Conservation (phyloP, 2,329 filamentous ascomycete genomes). For the Gnomoniopsis sp. region DNA sequence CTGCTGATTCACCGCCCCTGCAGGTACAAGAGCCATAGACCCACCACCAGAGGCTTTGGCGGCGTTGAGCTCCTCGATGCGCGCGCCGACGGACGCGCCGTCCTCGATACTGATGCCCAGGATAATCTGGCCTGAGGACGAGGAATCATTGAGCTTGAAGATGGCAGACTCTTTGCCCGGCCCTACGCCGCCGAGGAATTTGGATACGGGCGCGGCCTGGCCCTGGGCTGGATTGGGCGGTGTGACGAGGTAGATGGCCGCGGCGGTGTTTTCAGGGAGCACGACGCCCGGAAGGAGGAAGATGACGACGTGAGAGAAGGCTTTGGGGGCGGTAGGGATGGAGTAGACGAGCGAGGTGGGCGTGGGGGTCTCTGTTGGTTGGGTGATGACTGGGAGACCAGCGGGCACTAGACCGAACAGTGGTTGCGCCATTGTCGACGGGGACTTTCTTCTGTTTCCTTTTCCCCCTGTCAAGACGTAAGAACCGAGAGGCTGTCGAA, state of each 20-base stretch:
- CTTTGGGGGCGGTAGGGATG: conserved; percentile 38
- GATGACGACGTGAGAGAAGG: conserved; percentile 81
- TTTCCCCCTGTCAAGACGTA: not conserved
- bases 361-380: conserved; percentile 50
- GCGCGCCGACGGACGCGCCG: conserved; percentile 64
- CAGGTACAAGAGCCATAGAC: conserved; percentile 24
- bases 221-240: conserved; percentile 33
- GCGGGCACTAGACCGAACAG: conserved; percentile 60
- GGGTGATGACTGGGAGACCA: conserved; percentile 54
- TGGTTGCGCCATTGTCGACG: conserved; percentile 36
- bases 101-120: conserved; percentile 83
- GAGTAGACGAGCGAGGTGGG: conserved; percentile 55
- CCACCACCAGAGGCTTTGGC: conserved; percentile 28
- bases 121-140: conserved; percentile 51
- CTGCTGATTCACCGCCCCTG: conserved; percentile 26
- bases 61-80: conserved; percentile 59
- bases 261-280: conserved; percentile 73
- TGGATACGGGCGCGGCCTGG: conserved; percentile 56
- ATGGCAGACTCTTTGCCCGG: conserved; percentile 89
- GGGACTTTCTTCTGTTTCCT: not conserved
- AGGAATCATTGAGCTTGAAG: conserved; percentile 63
- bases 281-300: conserved; percentile 78
- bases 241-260: conserved; percentile 81
- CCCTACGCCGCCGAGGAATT: conserved; percentile 83
- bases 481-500: not conserved